Evolutionary conservation across 352 stramenopile genomes (phyloP), one percentile per base, ranked within the genome.

Genomic region (Globisporangium alternatum): DNA sequence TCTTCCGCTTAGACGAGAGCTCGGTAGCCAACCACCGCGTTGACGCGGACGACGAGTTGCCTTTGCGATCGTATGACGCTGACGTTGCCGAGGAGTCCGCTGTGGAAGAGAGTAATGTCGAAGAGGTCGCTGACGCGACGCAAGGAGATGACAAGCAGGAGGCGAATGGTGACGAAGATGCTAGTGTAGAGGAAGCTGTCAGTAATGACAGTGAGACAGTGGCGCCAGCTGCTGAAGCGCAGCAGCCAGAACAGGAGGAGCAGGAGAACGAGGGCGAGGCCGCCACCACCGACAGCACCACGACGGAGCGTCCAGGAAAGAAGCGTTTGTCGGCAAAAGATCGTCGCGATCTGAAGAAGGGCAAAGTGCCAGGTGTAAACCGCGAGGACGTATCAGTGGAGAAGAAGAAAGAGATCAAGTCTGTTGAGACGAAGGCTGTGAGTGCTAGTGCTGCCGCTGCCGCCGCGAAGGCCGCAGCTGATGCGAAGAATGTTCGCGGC

Each of bases 1-100:
- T 98, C 6, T 98, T 98, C 73, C 89, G 89, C 22, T 70, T 98
- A 22, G 92, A 97, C 48, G 88, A 97, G 57, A 86, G 83, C 59
- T 91, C 73, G n/a, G 65, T 95, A 8, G 69, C 61, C 10, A 86
- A 90, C 47, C 90, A 95, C 51, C 15, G 60, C 1, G 66, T 67
- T 1, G 69, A 39, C 17, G 45, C 57, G 0, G 76, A 67, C 0
- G 53, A 72, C 13, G 13, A 43, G 10, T 8, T 31, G n/a, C 43
- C 28, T n/a, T 45, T 47, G 13, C 37, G 39, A 44, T n/a, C n/a
- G 22, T 52, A 30, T 52, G 37, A 48, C 17, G 33, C 21, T 19
- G 58, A 49, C 5, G 48, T 22, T 15, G 22, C 45, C 9, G 31
- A 59, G 30, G 31, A 59, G 17, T 4, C 22, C 15, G 39, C 5